Conservation (phyloP, 345 rosid genomes). For the Capsella bursapastoris region DNA sequence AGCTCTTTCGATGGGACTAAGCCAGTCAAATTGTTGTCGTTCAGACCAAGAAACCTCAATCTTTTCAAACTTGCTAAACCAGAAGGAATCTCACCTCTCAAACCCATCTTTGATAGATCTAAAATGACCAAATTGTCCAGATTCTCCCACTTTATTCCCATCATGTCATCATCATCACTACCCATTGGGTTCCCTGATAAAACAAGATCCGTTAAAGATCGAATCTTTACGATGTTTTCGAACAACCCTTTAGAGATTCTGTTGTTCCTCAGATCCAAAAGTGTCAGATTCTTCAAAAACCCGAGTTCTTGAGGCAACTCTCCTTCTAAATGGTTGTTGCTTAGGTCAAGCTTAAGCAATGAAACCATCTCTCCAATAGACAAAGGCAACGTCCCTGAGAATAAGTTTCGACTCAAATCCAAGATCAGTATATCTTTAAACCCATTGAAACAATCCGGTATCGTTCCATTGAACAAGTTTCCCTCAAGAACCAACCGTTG, state of each 20-base stretch:
- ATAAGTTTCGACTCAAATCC: conserved; percentile 72
- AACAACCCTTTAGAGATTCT: conserved; percentile 69
- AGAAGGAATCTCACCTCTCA: conserved; percentile 67
- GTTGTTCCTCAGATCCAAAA: conserved; percentile 79
- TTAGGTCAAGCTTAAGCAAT: conserved; percentile 80
- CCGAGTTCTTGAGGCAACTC: conserved; percentile 53
- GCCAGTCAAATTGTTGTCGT: conserved; percentile 74
- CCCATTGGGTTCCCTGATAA: conserved; percentile 71
- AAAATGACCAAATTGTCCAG: conserved; percentile 59
- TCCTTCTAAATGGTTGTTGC: conserved; percentile 67
- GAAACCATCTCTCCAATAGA: conserved; percentile 62
- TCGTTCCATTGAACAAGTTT: conserved; percentile 58
- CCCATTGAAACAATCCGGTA: conserved; percentile 60
- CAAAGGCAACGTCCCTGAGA: conserved; percentile 66
- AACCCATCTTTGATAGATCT: conserved; percentile 65
- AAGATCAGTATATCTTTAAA: conserved; percentile 66
- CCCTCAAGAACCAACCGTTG: conserved; percentile 73
- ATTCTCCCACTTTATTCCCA: conserved; percentile 56
- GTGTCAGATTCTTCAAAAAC: conserved; percentile 66
- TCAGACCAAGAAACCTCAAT: conserved; percentile 79
- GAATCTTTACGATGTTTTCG: conserved; percentile 54
- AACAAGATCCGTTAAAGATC: conserved; percentile 63
- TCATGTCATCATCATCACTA: conserved; percentile 48
- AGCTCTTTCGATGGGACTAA: conserved; percentile 52
- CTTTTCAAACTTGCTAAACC: conserved; percentile 59